phyloP scores from a whole-genome alignment of 1,284 basidiomycete genomes.

The Naganishia sp. region DNA sequence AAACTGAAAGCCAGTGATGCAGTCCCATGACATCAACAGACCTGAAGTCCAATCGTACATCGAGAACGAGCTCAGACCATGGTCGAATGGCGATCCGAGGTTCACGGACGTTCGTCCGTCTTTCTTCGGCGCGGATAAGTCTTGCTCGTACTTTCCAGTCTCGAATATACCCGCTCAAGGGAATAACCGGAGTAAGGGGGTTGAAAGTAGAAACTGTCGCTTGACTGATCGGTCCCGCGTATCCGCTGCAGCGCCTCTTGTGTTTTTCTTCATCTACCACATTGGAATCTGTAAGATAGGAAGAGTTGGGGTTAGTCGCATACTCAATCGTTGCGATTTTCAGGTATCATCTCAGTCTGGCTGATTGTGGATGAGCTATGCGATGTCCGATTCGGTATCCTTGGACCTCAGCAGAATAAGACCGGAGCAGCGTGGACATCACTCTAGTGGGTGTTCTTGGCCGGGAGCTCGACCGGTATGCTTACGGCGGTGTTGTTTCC shows the following conservation, averaged over 20 bases:
- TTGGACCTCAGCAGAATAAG: slow-evolving; percentile 30
- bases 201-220: background rate
- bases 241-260: background rate
- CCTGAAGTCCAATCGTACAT: slow-evolving; percentile 6
- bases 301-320: background rate
- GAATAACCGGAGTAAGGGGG: background rate
- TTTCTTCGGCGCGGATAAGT: background rate
- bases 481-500: background rate
- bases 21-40: slow-evolving; percentile 7
- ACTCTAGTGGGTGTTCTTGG: slow-evolving; percentile 21
- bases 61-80: background rate
- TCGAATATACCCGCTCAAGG: slow-evolving; percentile 16
- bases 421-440: slow-evolving; percentile 29
- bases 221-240: background rate
- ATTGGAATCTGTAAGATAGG: slow-evolving; percentile 14
- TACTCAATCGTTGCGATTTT: background rate
- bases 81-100: slow-evolving; percentile 1
- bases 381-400: slow-evolving; percentile 26
- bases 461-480: background rate
- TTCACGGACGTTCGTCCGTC: background rate
- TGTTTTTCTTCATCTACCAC: slow-evolving; percentile 20
- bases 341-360: slow-evolving; percentile 20
- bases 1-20: too few relatives aligned
- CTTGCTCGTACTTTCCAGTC: slow-evolving; percentile 16
- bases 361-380: slow-evolving; percentile 25